Conservation (phyloP, 345 rosid genomes). For the Isatis tinctoria region DNA sequence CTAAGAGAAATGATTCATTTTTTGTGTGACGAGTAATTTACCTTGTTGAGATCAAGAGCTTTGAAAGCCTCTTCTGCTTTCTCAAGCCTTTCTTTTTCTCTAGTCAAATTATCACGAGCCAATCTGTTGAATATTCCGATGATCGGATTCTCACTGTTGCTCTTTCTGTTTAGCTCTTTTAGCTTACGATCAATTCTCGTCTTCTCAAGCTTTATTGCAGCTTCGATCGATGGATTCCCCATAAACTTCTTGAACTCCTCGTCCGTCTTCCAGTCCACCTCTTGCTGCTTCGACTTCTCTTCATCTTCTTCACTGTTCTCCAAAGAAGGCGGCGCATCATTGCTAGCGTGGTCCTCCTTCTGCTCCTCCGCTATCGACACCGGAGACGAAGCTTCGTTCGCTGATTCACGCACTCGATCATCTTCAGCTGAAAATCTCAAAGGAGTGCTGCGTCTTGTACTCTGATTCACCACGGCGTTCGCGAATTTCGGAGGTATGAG, state of each 20-base stretch:
- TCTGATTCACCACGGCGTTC: neutral
- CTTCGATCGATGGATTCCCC: slow-evolving; percentile 96
- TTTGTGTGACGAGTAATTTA: neutral
- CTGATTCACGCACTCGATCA: slow-evolving; percentile 39
- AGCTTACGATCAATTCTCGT: slow-evolving; percentile 89
- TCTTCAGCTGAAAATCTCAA: slow-evolving; percentile 39
- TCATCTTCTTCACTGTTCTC: slow-evolving; percentile 31
- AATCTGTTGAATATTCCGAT: slow-evolving; percentile 52
- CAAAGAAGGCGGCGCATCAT: slow-evolving; percentile 9
- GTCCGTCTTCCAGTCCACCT: slow-evolving; percentile 84
- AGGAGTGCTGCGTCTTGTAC: slow-evolving; percentile 9
- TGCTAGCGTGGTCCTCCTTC: slow-evolving; percentile 12
- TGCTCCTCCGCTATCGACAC: slow-evolving; percentile 45
- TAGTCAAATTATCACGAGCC: slow-evolving; percentile 54
- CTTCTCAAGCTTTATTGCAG: slow-evolving; percentile 94
- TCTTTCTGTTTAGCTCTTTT: slow-evolving; percentile 68
- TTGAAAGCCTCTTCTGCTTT: slow-evolving; percentile 75
- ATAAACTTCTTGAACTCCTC: slow-evolving; percentile 95
- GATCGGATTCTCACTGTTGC: slow-evolving; percentile 45
- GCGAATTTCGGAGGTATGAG: neutral
- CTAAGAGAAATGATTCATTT: neutral
- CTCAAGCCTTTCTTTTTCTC: slow-evolving; percentile 81
- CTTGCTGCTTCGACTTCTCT: slow-evolving; percentile 57
- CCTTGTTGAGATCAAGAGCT: slow-evolving; percentile 96
- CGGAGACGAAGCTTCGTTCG: slow-evolving; percentile 31